Conservation (phyloP, 1,284 basidiomycete species). For the Ganoderma resinaceum region DNA sequence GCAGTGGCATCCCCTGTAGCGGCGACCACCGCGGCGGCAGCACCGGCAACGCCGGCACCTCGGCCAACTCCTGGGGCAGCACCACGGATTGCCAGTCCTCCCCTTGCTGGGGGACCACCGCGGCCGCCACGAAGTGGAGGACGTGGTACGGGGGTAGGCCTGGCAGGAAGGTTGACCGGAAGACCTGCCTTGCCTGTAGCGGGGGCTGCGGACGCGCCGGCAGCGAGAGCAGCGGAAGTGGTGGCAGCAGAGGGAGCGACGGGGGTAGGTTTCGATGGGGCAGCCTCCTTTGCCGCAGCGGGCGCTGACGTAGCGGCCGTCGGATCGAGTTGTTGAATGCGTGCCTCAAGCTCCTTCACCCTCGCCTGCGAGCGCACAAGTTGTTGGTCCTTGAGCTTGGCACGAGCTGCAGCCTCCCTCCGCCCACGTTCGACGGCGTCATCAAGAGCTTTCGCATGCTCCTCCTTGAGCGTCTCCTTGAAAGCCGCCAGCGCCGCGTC, state of each 20-base stretch:
- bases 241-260: not conserved
- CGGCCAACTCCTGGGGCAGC: constrained; percentile 45
- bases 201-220: constrained; percentile 32
- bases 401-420: constrained; percentile 63
- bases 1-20: constrained; percentile 38
- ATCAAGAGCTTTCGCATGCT: constrained; percentile 61
- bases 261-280: constrained; percentile 12
- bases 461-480: constrained; percentile 52
- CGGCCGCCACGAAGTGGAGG: constrained; percentile 36
- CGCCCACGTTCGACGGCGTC: constrained; percentile 72
- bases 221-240: constrained; percentile 22
- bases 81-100: constrained; percentile 46
- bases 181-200: constrained; percentile 30
- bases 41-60: constrained; percentile 43
- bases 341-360: constrained; percentile 71
- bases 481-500: constrained; percentile 58
- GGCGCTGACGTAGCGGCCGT: constrained; percentile 21
- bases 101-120: constrained; percentile 34
- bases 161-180: constrained; percentile 34
- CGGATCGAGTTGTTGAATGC: constrained; percentile 59
- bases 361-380: constrained; percentile 62
- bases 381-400: constrained; percentile 73
- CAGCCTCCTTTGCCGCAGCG: constrained; percentile 14
- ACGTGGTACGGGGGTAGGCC: constrained; percentile 34
- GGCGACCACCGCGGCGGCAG: constrained; percentile 19